A percentile compares a stretch with the other conserved stretches of the same genome.
Conservation (phyloP, 1,284 basidiomycete genomes). For the Puccinia sorghi region DNA sequence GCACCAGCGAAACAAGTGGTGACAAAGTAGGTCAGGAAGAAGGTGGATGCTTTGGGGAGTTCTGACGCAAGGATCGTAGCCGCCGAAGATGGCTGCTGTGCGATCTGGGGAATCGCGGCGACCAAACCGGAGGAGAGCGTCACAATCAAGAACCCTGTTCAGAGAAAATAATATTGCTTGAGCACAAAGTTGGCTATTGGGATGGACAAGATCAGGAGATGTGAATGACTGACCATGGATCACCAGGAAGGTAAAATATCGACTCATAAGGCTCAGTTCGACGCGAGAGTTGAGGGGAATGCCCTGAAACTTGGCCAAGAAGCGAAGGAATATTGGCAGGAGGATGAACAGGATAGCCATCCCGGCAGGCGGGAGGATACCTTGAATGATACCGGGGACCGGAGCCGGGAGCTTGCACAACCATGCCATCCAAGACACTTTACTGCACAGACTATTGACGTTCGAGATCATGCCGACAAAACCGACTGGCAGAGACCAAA, state of each 20-base stretch:
- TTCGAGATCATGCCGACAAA: conserved; percentile 87
- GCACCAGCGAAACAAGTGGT: conserved; percentile 66
- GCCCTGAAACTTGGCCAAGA: conserved; percentile 76
- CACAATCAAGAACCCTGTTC: conserved; percentile 81
- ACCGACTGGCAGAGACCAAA: conserved; percentile 69
- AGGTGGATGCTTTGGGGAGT: conserved; percentile 81
- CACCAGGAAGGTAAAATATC: conserved; percentile 90
- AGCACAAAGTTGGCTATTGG: no score
- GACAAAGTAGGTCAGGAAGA: conserved; percentile 79
- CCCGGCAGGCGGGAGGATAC: conserved; percentile 77
- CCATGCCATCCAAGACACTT: conserved; percentile 76
- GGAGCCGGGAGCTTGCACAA: conserved; percentile 67
- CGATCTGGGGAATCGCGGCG: conserved; percentile 67
- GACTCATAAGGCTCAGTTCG: conserved; percentile 84
- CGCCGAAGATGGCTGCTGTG: conserved; percentile 66
- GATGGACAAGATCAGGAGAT: background rate
- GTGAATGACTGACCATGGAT: conserved; percentile 64
- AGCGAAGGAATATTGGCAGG: conserved; percentile 77
- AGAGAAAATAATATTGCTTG: background rate
- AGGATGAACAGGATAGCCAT: conserved; percentile 88
- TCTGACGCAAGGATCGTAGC: conserved; percentile 71
- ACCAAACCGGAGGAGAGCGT: conserved; percentile 79
- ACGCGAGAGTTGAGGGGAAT: conserved; percentile 76
- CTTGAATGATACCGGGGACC: conserved; percentile 78
- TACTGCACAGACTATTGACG: conserved; percentile 69